Percentiles rank a stretch among this genome's conserved stretches.
These are phyloP conservation scores for Colletotrichum sp. DNA, from an alignment of 2,329 filamentous ascomycete genomes.

Conservation along the genomic window DNA sequence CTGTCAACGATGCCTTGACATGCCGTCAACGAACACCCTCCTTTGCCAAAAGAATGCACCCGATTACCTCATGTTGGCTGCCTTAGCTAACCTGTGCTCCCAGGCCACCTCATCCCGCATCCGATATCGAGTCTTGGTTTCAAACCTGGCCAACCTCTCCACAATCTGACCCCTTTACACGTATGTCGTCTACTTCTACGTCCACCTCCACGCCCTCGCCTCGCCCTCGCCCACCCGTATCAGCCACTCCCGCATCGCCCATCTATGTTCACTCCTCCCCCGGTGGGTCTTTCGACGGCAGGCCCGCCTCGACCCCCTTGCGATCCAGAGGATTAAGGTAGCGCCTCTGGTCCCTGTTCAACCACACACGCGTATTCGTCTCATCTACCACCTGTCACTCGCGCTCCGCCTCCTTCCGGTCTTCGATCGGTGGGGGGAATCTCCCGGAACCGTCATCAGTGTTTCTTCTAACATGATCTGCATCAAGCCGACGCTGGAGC, in stretches of 20 bases:
- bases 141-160: conserved; percentile 4
- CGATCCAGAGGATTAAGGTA: conserved; percentile 16
- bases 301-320: conserved; percentile 2
- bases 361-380: conserved; percentile 23
- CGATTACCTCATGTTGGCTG: background rate
- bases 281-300: background rate
- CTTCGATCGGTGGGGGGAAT: conserved; percentile 24
- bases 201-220: background rate
- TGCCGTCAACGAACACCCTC: background rate
- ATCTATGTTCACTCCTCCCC: background rate
- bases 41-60: background rate
- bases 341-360: conserved; percentile 4
- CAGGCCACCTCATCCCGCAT: background rate
- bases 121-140: conserved; percentile 4
- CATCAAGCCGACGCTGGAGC: conserved; percentile 16
- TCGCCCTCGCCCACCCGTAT: background rate
- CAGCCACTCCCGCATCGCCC: background rate
- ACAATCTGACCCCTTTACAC: conserved; percentile 6
- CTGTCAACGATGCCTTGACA: background rate
- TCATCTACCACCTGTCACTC: conserved; percentile 25
- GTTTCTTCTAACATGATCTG: conserved; percentile 26
- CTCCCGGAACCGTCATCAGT: conserved; percentile 18
- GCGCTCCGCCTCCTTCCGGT: conserved; percentile 27
- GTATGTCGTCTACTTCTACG: background rate
- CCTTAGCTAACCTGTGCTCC: background rate